Conservation (phyloP, 177 flowering plant species). For the Vitis hybrid region DNA sequence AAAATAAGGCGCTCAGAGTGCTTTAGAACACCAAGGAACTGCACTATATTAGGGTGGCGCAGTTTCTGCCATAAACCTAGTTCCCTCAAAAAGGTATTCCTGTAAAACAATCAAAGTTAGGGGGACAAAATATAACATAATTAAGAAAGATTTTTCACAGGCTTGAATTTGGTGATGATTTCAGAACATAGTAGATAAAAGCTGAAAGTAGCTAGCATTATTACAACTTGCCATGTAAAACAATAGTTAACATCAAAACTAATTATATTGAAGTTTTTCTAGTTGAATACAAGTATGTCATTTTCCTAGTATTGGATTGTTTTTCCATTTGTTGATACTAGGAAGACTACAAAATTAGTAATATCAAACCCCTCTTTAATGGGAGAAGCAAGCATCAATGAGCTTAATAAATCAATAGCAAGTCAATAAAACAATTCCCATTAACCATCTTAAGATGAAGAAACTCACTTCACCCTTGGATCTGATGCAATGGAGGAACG, state of each 20-base stretch:
- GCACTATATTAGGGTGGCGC: constrained; percentile 73
- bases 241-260: too few relatives aligned
- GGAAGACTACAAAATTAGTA: too few relatives aligned
- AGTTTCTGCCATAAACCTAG: constrained; percentile 55
- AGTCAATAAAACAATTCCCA: neutral
- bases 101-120: constrained; percentile 13
- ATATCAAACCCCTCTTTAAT: too few relatives aligned
- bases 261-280: too few relatives aligned
- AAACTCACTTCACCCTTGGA: constrained; percentile 45
- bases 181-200: too few relatives aligned
- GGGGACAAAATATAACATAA: neutral
- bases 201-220: too few relatives aligned
- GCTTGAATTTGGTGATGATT: neutral
- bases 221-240: too few relatives aligned
- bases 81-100: constrained; percentile 49
- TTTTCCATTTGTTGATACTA: too few relatives aligned
- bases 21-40: constrained; percentile 61
- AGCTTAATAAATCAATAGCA: neutral
- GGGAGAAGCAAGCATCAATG: neutral
- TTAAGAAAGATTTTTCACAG: neutral
- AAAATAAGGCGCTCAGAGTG: constrained; percentile 49
- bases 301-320: too few relatives aligned
- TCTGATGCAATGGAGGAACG: constrained; percentile 63
- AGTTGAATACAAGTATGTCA: too few relatives aligned
- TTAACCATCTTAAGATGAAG: neutral